Evolutionary conservation across 768 basidiomycete genomes (phyloP).

Genomic region (Sistotremastrum niveocremeum): DNA sequence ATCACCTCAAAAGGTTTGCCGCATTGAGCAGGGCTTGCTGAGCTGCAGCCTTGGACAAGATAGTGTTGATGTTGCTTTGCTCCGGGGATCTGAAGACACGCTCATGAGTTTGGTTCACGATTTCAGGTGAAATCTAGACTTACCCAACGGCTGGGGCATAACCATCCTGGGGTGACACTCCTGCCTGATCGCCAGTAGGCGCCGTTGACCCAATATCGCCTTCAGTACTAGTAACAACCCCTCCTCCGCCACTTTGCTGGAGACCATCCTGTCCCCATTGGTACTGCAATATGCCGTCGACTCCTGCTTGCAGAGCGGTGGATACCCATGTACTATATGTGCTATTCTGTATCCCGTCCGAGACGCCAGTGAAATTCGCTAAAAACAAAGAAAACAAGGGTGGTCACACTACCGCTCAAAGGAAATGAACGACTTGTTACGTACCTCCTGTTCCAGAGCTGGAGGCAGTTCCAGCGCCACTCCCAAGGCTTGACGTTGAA

Average conservation of each 20-base stretch:
- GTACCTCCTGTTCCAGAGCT: background rate
- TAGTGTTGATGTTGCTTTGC: no score
- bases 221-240: constrained; percentile 8
- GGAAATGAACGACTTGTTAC: background rate
- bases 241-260: background rate
- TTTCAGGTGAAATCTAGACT: no score
- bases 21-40: no score
- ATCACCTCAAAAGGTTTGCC: no score
- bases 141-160: constrained; percentile 26
- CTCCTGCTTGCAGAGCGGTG: constrained; percentile 20
- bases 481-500: background rate
- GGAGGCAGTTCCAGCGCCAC: constrained; percentile 1
- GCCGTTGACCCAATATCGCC: constrained; percentile 14
- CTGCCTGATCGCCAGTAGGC: constrained; percentile 22
- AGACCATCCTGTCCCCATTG: constrained; percentile 12
- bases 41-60: no score
- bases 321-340: constrained; percentile 43
- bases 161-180: constrained; percentile 53
- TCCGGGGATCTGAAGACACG: no score
- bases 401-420: background rate
- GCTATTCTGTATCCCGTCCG: constrained; percentile 35
- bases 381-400: background rate
- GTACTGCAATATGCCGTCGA: constrained; percentile 15
- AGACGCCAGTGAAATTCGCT: constrained; percentile 25
- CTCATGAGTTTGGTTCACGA: no score